Evolutionary conservation across 306 rosid genomes (phyloP).

Genomic region (Abrus precatorius): DNA sequence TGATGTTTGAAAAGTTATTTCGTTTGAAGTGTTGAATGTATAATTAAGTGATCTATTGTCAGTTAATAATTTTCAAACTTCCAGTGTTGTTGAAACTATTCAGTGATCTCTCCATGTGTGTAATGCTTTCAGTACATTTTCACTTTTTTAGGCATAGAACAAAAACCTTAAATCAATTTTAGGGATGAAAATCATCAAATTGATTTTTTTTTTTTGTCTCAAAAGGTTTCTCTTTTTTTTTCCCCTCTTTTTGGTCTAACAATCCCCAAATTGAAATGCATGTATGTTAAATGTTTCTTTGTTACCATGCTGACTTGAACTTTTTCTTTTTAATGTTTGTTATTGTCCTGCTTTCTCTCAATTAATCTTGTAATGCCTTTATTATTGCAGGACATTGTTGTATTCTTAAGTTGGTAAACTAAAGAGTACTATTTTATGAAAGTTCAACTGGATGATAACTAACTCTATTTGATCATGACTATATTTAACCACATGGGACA

Average conservation of each 20-base stretch:
- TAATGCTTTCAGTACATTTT: neutral
- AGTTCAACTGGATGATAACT: conserved; percentile 8
- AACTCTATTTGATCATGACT: conserved; percentile 30
- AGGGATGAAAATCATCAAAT: neutral
- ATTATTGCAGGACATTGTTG: conserved; percentile 9
- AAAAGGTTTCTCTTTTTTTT: neutral
- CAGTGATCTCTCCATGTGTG: conserved; percentile 17
- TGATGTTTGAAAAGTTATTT: conserved; percentile 27
- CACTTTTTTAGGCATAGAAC: conserved; percentile 12
- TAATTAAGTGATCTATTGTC: conserved; percentile 8
- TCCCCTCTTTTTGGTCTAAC: neutral
- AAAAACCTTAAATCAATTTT: neutral
- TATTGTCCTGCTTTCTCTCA: conserved; percentile 21
- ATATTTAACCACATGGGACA: conserved; percentile 9
- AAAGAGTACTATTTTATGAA: conserved; percentile 24
- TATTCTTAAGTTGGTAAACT: conserved; percentile 2
- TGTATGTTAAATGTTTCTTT: neutral
- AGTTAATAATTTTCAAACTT: neutral
- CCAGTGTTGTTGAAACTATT: neutral
- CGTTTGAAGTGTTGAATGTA: neutral
- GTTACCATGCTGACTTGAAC: conserved; percentile 5
- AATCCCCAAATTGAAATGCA: neutral
- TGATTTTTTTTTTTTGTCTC: neutral
- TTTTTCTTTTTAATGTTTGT: conserved; percentile 30
- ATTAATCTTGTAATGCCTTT: conserved; percentile 34